A percentile compares a stretch with the other conserved stretches of the same genome.
Conservation (phyloP, 2,329 filamentous ascomycete genomes). For the Trichophyton benhamiae region DNA sequence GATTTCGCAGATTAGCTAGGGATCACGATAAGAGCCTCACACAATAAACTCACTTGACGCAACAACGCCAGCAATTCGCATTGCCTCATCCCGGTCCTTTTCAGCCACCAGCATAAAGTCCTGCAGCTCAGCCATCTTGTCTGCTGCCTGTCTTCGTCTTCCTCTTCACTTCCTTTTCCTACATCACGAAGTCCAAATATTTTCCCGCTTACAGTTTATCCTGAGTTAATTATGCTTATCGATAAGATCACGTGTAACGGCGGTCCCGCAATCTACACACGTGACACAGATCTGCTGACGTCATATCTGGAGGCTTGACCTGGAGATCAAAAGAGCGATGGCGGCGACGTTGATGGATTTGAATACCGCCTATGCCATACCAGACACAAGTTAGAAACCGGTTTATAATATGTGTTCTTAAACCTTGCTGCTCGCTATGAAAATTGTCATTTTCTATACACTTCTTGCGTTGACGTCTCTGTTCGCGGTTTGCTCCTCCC, state of each 20-base stretch:
- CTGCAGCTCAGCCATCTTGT: constrained; percentile 37
- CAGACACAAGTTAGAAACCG: neutral
- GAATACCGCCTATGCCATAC: neutral
- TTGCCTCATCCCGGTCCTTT: constrained; percentile 35
- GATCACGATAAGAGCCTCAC: neutral
- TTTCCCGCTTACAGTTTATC: neutral
- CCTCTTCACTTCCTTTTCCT: neutral
- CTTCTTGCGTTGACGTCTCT: neutral
- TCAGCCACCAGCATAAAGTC: constrained; percentile 38
- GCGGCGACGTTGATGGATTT: neutral
- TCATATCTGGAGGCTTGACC: neutral
- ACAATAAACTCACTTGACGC: constrained; percentile 29
- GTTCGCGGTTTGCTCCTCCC: constrained; percentile 3
- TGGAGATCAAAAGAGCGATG: neutral
- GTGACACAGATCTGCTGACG: neutral
- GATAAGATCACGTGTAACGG: neutral
- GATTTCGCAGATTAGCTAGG: constrained; percentile 14
- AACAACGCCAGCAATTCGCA: constrained; percentile 32
- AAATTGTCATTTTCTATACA: neutral
- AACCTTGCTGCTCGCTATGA: neutral
- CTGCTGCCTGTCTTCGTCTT: neutral
- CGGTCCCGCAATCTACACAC: neutral
- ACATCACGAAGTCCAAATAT: neutral
- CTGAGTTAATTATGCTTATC: neutral
- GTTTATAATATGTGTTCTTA: neutral